Evolutionary conservation across 495 filamentous ascomycete genomes (phyloP).

Genomic region (Daldinia childiae): DNA sequence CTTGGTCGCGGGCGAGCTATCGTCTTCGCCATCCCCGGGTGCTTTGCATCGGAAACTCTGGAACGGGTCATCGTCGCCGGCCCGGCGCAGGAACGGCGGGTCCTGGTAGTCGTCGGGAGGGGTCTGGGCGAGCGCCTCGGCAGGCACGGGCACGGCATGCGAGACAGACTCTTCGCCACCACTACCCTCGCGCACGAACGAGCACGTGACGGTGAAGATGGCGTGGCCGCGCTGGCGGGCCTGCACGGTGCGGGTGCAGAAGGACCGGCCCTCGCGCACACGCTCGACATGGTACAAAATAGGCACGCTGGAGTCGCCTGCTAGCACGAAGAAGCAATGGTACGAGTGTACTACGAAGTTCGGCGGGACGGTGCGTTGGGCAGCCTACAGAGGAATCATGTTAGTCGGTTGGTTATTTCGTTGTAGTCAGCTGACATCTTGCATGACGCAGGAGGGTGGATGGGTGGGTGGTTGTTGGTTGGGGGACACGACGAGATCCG

Average conservation of each 20-base stretch:
- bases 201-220: constrained; percentile 95
- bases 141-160: constrained; percentile 69
- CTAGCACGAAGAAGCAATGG: constrained; percentile 99
- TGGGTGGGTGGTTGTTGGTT: background rate
- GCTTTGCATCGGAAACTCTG: constrained; percentile 64
- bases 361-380: constrained; percentile 81
- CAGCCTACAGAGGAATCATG: constrained; percentile 59
- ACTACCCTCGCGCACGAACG: constrained; percentile 78
- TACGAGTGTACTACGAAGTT: constrained; percentile 90
- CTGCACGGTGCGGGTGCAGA: constrained; percentile 94
- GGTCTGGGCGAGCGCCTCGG: constrained; percentile 46
- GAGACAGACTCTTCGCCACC: constrained; percentile 66
- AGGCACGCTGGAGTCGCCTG: constrained; percentile 82
- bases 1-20: constrained; percentile 60
- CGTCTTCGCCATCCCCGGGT: constrained; percentile 3
- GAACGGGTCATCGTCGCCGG: constrained; percentile 62
- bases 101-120: constrained; percentile 54
- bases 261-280: constrained; percentile 89
- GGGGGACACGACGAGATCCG: background rate
- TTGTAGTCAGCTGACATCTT: constrained; percentile 20
- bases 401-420: background rate
- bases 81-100: constrained; percentile 43
- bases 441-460: background rate
- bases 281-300: constrained; percentile 92
- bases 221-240: constrained; percentile 86